phyloP scores from a whole-genome alignment of 2,329 filamentous ascomycete genomes.

The Ceratocystis destructans region DNA sequence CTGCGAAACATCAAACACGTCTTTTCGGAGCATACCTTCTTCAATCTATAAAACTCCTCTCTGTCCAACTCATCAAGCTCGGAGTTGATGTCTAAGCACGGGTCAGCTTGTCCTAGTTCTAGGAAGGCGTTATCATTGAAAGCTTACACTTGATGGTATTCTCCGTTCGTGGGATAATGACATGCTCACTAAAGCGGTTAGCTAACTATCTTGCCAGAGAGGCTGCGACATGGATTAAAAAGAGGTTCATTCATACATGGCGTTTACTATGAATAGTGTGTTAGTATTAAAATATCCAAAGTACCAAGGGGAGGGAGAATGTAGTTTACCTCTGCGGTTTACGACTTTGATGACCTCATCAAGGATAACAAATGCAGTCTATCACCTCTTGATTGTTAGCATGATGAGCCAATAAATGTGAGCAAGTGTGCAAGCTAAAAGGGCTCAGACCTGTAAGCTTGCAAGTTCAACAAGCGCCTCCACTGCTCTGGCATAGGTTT shows the following conservation, averaged over 20 bases:
- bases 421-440: neutral
- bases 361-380: conserved; percentile 92
- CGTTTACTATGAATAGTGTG: conserved; percentile 52
- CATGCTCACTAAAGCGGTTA: conserved; percentile 51
- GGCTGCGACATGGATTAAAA: neutral
- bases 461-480: conserved; percentile 92
- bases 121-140: neutral
- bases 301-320: neutral
- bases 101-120: neutral
- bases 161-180: conserved; percentile 94
- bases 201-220: conserved; percentile 36
- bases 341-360: conserved; percentile 99
- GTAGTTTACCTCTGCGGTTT: conserved; percentile 65
- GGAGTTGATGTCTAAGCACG: conserved; percentile 72
- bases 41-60: conserved; percentile 94
- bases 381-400: conserved; percentile 6
- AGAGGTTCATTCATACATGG: conserved; percentile 48
- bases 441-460: conserved; percentile 56
- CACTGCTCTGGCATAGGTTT: conserved; percentile 90
- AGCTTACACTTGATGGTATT: conserved; percentile 92
- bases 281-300: conserved; percentile 19
- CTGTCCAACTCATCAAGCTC: conserved; percentile 94
- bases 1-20: no score
- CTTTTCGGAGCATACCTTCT: conserved; percentile 45
- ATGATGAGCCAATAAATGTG: neutral